phyloP scores from a whole-genome alignment of 176 grass and related monocot genomes.

The Poa pratensis region DNA sequence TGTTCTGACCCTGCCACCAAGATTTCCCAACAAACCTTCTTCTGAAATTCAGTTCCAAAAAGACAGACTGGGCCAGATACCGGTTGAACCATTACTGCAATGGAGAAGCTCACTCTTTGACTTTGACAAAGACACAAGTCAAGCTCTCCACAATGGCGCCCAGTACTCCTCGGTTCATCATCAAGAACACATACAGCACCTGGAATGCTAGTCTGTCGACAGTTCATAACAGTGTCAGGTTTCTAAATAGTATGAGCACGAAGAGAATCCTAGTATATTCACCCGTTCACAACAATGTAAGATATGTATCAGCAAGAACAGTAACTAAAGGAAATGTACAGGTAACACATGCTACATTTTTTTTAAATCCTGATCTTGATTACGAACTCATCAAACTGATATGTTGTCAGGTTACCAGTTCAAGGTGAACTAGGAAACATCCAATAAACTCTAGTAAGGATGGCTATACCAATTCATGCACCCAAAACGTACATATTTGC shows the following conservation, averaged over 20 bases:
- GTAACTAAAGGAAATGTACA: background rate
- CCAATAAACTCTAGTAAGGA: conserved; percentile 4
- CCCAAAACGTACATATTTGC: background rate
- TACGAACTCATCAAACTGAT: conserved; percentile 30
- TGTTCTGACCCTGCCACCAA: conserved; percentile 94
- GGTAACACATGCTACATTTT: conserved; percentile 27
- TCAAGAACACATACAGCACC: conserved; percentile 89
- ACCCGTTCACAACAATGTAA: conserved; percentile 42
- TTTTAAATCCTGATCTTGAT: background rate
- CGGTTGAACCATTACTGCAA: conserved; percentile 92
- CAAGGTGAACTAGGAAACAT: conserved; percentile 16
- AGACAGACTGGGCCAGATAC: conserved; percentile 97
- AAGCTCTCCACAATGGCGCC: conserved; percentile 86
- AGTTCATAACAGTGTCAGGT: conserved; percentile 47
- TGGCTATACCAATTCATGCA: conserved; percentile 10
- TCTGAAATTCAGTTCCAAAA: conserved; percentile 92
- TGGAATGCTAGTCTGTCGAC: conserved; percentile 75
- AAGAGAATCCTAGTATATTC: conserved; percentile 50
- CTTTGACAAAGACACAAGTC: conserved; percentile 71
- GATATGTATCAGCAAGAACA: conserved; percentile 22
- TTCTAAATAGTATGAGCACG: conserved; percentile 28
- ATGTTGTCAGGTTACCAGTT: conserved; percentile 32
- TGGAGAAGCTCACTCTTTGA: conserved; percentile 78
- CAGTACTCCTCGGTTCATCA: conserved; percentile 86
- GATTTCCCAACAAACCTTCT: conserved; percentile 98